Evolutionary conservation across 1,284 basidiomycete species (phyloP).

Genomic region (Polyporus tsugae): DNA sequence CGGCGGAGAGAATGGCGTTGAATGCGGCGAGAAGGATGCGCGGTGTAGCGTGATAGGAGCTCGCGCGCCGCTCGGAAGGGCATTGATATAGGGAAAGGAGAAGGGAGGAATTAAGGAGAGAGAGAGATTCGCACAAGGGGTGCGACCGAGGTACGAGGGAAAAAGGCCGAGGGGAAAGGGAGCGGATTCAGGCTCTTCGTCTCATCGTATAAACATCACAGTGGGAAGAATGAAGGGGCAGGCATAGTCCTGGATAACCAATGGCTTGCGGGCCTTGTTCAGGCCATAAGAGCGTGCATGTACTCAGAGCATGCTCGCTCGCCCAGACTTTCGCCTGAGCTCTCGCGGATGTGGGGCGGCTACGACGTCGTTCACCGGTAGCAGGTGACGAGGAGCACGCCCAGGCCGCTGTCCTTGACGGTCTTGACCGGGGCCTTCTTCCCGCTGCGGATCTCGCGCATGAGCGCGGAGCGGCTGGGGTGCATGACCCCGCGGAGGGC

Average conservation of each 20-base stretch:
- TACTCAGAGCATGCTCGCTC: constrained; percentile 8
- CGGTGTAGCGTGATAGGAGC: neutral
- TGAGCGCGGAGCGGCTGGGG: constrained; percentile 64
- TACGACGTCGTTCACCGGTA: constrained; percentile 29
- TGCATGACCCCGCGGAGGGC: constrained; percentile 70
- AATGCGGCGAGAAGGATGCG: neutral
- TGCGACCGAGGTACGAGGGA: neutral
- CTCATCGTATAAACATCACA: neutral
- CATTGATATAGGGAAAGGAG: too few relatives aligned
- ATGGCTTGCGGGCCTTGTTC: constrained; percentile 7
- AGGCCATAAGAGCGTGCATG: constrained; percentile 8
- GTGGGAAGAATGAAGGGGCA: neutral
- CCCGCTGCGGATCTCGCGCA: constrained; percentile 62
- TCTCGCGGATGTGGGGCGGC: neutral
- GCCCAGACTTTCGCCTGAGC: constrained; percentile 24
- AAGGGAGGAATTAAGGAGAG: constrained; percentile 5
- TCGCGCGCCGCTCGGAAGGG: neutral
- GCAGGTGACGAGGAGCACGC: constrained; percentile 63
- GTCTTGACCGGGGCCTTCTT: constrained; percentile 50
- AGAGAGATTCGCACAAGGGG: constrained; percentile 4
- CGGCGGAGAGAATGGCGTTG: neutral
- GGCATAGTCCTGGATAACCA: constrained; percentile 13
- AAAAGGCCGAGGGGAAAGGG: neutral
- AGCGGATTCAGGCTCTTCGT: neutral
- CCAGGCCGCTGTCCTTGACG: constrained; percentile 72